Percentiles rank a stretch among this genome's conserved stretches.
Evolutionary conservation across 108 stramenopile genomes (phyloP).

Genomic region (Nitzschia palea): DNA sequence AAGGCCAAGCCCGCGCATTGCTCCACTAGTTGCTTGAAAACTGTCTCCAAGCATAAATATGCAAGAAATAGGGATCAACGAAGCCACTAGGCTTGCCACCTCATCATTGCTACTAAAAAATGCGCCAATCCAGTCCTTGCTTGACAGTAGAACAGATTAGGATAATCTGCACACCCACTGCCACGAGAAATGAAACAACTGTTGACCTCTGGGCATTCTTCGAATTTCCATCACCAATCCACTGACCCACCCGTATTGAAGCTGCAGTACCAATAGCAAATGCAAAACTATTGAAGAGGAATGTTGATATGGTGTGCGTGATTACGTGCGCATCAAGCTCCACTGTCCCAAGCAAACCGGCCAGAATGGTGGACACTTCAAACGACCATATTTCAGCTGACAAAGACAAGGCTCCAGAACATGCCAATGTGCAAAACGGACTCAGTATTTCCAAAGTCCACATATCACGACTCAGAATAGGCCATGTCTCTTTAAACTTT

Average conservation of each 20-base stretch:
- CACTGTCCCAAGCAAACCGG: slow-evolving; percentile 38
- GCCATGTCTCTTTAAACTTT: slow-evolving; percentile 26
- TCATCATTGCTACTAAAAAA: slow-evolving; percentile 37
- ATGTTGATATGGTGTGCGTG: slow-evolving; percentile 33
- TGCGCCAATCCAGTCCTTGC: slow-evolving; percentile 17
- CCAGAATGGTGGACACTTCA: slow-evolving; percentile 45
- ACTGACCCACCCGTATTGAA: slow-evolving; percentile 45
- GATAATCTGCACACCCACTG: slow-evolving; percentile 3
- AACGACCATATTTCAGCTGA: slow-evolving; percentile 41
- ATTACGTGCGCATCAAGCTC: slow-evolving; percentile 42
- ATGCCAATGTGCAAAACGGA: slow-evolving; percentile 23
- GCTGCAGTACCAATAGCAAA: slow-evolving; percentile 47
- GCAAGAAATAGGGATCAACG: slow-evolving; percentile 39
- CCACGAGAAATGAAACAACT: slow-evolving; percentile 17
- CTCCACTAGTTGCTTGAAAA: slow-evolving; percentile 38
- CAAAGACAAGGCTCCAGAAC: slow-evolving; percentile 38
- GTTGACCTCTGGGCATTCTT: slow-evolving; percentile 27
- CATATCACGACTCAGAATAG: slow-evolving; percentile 10
- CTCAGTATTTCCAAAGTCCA: slow-evolving; percentile 2
- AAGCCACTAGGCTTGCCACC: slow-evolving; percentile 22
- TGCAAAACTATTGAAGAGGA: slow-evolving; percentile 40
- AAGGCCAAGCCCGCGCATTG: slow-evolving; percentile 34
- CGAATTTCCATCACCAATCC: slow-evolving; percentile 29
- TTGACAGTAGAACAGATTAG: slow-evolving; percentile 23
- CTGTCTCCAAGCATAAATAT: slow-evolving; percentile 40